Evolutionary conservation across 495 filamentous ascomycete species (phyloP).

Genomic region (Penicillium dipodomyicola): DNA sequence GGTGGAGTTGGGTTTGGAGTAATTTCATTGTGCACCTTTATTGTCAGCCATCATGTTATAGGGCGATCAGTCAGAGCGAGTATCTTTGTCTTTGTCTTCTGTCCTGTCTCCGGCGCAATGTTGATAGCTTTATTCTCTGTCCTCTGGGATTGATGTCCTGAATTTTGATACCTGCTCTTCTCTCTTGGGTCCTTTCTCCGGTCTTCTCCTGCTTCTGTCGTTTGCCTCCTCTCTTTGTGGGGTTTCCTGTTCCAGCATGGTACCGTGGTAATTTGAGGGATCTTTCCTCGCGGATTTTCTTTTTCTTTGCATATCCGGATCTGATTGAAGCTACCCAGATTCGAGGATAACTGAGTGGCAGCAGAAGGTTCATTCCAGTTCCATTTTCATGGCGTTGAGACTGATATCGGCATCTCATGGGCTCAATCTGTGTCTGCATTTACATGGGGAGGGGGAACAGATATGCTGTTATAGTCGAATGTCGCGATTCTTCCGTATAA

Average conservation of each 20-base stretch:
- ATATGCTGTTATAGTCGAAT: background rate
- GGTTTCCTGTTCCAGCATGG: background rate
- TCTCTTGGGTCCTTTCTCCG: slow-evolving; percentile 5
- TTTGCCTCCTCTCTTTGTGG: background rate
- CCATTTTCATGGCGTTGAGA: slow-evolving; percentile 4
- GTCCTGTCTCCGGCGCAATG: slow-evolving; percentile 6
- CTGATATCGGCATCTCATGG: background rate
- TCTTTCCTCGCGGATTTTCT: background rate
- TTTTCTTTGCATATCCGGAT: background rate
- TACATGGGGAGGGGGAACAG: background rate
- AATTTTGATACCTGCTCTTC: slow-evolving; percentile 8
- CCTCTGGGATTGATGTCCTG: slow-evolving; percentile 1
- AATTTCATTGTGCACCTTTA: slow-evolving; percentile 1
- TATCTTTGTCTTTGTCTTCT: background rate
- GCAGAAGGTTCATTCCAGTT: background rate
- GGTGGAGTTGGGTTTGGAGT: slow-evolving; percentile 14
- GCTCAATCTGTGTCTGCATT: background rate
- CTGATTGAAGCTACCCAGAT: background rate
- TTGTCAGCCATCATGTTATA: slow-evolving; percentile 2
- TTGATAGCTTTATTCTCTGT: slow-evolving; percentile 12
- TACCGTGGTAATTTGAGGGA: background rate
- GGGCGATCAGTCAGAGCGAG: background rate
- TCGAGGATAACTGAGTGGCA: background rate
- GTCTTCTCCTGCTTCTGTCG: background rate
- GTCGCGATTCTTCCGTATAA: background rate